A percentile compares a stretch with the other conserved stretches of the same genome.
phyloP scores from a whole-genome alignment of 805 yeast genomes.

The Nakazawaea sp. region DNA sequence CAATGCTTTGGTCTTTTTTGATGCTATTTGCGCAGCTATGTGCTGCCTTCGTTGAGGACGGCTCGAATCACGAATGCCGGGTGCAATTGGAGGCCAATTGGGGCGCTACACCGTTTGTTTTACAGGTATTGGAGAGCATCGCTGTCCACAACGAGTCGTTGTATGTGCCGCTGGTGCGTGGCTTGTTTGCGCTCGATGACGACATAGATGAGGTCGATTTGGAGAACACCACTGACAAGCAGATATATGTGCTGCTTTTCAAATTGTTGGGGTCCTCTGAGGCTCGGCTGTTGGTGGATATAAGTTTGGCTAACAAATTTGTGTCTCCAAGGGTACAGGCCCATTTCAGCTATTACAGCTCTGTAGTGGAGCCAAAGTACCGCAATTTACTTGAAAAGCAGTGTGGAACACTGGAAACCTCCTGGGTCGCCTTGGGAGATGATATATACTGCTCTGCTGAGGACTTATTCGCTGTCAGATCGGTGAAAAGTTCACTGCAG shows the following conservation, averaged over 20 bases:
- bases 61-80: constrained; percentile 17
- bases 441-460: constrained; percentile 56
- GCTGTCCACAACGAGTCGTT: constrained; percentile 27
- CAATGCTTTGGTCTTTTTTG: background rate
- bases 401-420: constrained; percentile 18
- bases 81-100: constrained; percentile 31
- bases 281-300: constrained; percentile 24
- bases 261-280: constrained; percentile 13
- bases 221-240: constrained; percentile 17
- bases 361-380: constrained; percentile 24
- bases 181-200: constrained; percentile 23
- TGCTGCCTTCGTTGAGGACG: constrained; percentile 3
- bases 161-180: constrained; percentile 26
- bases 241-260: constrained; percentile 18
- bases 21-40: constrained; percentile 1
- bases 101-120: constrained; percentile 31
- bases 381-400: constrained; percentile 20
- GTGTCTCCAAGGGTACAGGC: constrained; percentile 59
- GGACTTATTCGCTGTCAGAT: constrained; percentile 68
- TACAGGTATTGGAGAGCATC: constrained; percentile 36
- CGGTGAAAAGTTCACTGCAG: background rate
- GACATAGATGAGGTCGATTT: constrained; percentile 22
- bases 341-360: constrained; percentile 47
- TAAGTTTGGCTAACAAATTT: constrained; percentile 39
- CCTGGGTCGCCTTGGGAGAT: constrained; percentile 49